phyloP scores from a whole-genome alignment of 2,329 filamentous ascomycete genomes.

The Fusarium euwallaceae region DNA sequence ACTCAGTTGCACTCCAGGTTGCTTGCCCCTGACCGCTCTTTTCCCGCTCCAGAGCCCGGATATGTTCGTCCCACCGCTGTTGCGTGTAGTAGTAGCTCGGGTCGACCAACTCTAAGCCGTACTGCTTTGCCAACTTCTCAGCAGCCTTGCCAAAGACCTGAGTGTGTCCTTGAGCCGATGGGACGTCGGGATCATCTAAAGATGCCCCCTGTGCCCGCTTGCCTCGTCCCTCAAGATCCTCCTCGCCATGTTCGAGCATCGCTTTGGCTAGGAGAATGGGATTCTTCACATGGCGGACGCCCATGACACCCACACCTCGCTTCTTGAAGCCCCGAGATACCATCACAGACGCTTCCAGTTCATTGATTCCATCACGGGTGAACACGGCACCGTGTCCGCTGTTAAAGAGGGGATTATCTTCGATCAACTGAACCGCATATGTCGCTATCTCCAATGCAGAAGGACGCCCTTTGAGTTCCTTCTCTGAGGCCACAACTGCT shows the following conservation, averaged over 20 bases:
- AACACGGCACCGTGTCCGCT: slow-evolving; percentile 88
- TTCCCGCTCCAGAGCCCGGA: slow-evolving; percentile 68
- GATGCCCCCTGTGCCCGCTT: not conserved
- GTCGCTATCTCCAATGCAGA: slow-evolving; percentile 80
- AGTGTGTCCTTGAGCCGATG: slow-evolving; percentile 76
- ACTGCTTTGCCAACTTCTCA: slow-evolving; percentile 75
- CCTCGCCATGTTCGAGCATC: slow-evolving; percentile 76
- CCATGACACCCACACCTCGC: slow-evolving; percentile 82
- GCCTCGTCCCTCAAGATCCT: slow-evolving; percentile 62
- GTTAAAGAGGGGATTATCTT: slow-evolving; percentile 88
- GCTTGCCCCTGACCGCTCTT: slow-evolving; percentile 55
- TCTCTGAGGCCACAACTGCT: slow-evolving; percentile 13
- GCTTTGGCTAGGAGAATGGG: slow-evolving; percentile 80
- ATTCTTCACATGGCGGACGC: slow-evolving; percentile 80
- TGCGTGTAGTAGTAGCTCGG: slow-evolving; percentile 84
- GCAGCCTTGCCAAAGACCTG: slow-evolving; percentile 77
- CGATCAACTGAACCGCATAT: slow-evolving; percentile 80
- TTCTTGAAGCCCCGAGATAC: slow-evolving; percentile 80
- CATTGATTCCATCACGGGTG: slow-evolving; percentile 83
- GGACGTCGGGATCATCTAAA: slow-evolving; percentile 54
- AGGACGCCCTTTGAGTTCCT: slow-evolving; percentile 47
- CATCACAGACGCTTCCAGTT: slow-evolving; percentile 91
- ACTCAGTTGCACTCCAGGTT: slow-evolving; percentile 72
- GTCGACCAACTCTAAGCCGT: slow-evolving; percentile 79
- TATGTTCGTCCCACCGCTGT: slow-evolving; percentile 83